Evolutionary conservation across 176 grass and related monocot species (phyloP), one percentile per base, ranked within the genome.

Genomic region (Thinopyrum elongatum): DNA sequence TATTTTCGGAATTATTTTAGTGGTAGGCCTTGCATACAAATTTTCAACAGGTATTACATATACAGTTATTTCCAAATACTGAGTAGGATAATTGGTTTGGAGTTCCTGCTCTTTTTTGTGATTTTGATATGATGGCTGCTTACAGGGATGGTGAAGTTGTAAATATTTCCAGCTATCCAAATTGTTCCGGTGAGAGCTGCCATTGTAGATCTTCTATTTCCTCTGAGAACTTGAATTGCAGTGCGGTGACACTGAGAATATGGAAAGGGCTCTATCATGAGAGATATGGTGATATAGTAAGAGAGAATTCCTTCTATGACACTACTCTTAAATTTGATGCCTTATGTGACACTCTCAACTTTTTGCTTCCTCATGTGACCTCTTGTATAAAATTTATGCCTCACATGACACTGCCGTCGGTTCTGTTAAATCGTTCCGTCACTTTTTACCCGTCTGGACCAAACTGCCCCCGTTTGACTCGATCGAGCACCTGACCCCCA

Each of bases 231-330:
- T 55, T 70, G 65, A 86, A 71, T 70, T 81, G 70, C 66, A 86
- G 51, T 86, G 55, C 76, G 80, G 46, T 98, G 72, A 86, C 39
- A 35, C n/a, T 94, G 42, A 95, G 66, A 87, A 80, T 98, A 47
- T 81, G 90, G 82, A 95, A 88, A 79, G 94, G 97, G 23, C 77
- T 94, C 8, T 98, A 98, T 90, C 97, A 98, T 92, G 92, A 98
- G 63, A 87, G 70, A 88, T 92, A 84, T 65, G 71, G 29, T 39
- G 94, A 91, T 69, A 92, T 98, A 73, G n/a, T n/a, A n/a, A n/a
- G n/a, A n/a, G n/a, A n/a, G n/a, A n/a, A n/a, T n/a, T n/a, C n/a
- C n/a, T n/a, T n/a, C n/a, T n/a, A n/a, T n/a, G n/a, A n/a, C n/a
- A n/a, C n/a, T n/a, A n/a, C n/a, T n/a, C n/a, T n/a, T n/a, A n/a